These are phyloP conservation scores for Ustilago sp. DNA, from an alignment of 1,284 basidiomycete genomes.

Conservation along the genomic window DNA sequence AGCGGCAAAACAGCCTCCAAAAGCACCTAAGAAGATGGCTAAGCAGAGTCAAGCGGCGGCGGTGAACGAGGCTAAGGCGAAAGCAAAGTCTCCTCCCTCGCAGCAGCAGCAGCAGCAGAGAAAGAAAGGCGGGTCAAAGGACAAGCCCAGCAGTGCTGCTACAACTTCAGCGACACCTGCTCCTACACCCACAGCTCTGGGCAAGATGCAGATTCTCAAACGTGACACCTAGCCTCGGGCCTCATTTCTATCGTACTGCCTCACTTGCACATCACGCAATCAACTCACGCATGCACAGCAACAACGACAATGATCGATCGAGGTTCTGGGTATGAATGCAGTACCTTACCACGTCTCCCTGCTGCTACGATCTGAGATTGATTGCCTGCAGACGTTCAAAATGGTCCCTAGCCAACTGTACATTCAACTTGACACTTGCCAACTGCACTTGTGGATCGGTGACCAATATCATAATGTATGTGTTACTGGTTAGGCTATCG, in stretches of 20 bases:
- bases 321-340: neutral
- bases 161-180: neutral
- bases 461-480: constrained; percentile 89
- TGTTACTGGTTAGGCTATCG: constrained; percentile 92
- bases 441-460: constrained; percentile 88
- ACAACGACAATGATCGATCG: neutral
- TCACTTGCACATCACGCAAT: neutral
- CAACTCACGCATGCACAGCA: neutral
- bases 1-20: neutral
- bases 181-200: neutral
- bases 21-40: neutral
- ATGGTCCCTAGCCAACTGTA: constrained; percentile 81
- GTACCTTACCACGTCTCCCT: neutral
- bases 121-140: constrained; percentile 10
- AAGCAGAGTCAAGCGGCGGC: neutral
- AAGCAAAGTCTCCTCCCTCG: neutral
- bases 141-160: constrained; percentile 1
- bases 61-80: neutral
- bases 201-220: constrained; percentile 38
- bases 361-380: constrained; percentile 24
- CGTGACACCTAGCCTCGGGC: constrained; percentile 14
- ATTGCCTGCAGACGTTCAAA: constrained; percentile 74
- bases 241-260: neutral
- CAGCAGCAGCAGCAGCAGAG: constrained; percentile 2
- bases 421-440: constrained; percentile 84